Base-by-base conservation (phyloP, 129 eudicot species). In the carrot (Daucus carota) region DNA sequence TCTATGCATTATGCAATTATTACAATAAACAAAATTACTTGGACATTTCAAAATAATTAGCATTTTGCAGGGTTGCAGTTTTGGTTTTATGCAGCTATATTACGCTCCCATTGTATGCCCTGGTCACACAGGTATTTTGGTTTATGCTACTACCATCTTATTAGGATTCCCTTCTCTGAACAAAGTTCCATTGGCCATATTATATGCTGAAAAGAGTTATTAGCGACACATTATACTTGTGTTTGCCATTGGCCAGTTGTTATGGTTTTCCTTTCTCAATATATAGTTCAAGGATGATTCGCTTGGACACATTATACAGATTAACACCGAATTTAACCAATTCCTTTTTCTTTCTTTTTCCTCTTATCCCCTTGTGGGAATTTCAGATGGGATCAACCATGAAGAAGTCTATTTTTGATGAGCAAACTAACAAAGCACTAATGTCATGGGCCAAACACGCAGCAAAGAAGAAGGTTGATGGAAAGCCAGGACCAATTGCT, bases 321-420 rank as follows among this genome's bases (percentile, higher is more conserved):
- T 33, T 31, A 66, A 67, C 22, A 16, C 72, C 22, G 2, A 24
- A 15, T 18, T 67, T 32, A 44, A 67, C 10, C 12, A 33, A n/a
- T n/a, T 24, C 15, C 32, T 9, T 10, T 3, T 57, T 24, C 22
- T 65, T 17, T 60, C 8, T 60, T 65, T 65, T 31, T 29, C 2
- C 4, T 3, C 33, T 17, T 11, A n/a, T 60, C 57, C 26, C 54
- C 5, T 81, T 12, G 44, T 72, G 54, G 77, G 46, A 28, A 41
- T 62, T 41, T 70, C 83, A 93, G 97, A 95, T 95, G 99, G 99
- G 99, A 75, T 91, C 99, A 72, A 86, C 87, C 41, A 95, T 95
- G 97, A 95, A 95, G 81, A 85, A 77, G 83, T 89, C 96, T 13
- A 92, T 95, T 0, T 95, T 95, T 43, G 99, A 95, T 26, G 96